Evolutionary conservation across 306 rosid genomes (phyloP).

Genomic region (Trifolium dubium): DNA sequence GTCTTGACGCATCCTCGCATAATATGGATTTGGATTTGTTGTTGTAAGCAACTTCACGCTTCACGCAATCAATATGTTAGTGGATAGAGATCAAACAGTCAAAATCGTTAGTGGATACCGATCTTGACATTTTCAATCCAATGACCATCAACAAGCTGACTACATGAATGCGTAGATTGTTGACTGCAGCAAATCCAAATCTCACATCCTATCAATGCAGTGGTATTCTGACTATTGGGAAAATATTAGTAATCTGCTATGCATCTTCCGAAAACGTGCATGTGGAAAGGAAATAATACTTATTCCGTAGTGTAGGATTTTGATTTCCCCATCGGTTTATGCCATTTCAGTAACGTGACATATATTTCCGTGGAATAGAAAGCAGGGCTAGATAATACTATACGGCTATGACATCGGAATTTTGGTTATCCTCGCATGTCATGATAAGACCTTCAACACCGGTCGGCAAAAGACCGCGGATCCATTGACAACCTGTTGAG

Average conservation of each 20-base stretch:
- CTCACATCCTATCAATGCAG: conserved; percentile 34
- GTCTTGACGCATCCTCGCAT: conserved; percentile 20
- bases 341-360: conserved; percentile 45
- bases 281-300: conserved; percentile 43
- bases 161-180: background rate
- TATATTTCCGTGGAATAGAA: conserved; percentile 37
- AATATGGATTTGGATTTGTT: background rate
- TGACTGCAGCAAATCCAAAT: background rate
- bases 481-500: conserved; percentile 90
- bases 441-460: conserved; percentile 80
- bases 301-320: conserved; percentile 9
- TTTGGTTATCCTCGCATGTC: conserved; percentile 79
- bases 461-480: conserved; percentile 86
- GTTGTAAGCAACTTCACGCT: background rate
- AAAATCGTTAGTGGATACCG: no score
- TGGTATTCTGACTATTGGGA: conserved; percentile 42
- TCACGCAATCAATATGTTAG: background rate
- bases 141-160: background rate
- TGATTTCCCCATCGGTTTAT: conserved; percentile 27
- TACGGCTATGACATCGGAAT: conserved; percentile 86
- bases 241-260: conserved; percentile 41
- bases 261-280: conserved; percentile 52
- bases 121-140: background rate
- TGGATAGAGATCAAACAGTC: background rate
- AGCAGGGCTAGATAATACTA: conserved; percentile 43